Evolutionary conservation across 768 basidiomycete genomes (phyloP), one percentile per base, ranked within the genome.

Genomic region (Kwoniella shandongensis): DNA sequence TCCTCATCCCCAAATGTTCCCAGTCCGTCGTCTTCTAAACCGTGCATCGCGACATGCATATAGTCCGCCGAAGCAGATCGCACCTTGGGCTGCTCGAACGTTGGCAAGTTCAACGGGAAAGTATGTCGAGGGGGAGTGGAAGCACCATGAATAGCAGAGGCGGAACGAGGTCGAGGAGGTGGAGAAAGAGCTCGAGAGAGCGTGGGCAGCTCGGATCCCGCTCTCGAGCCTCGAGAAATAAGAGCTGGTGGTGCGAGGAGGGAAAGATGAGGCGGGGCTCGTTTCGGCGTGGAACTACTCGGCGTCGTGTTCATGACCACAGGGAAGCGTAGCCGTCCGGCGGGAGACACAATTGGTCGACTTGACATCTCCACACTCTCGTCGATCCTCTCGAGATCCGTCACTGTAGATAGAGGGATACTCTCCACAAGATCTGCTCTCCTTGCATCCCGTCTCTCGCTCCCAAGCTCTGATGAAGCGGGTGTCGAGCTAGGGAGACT

Each of bases 1-100:
- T 15, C 18, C 48, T 50, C 51, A 35, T 25, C 22, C 12, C 27
- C 27, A 26, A 11, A 17, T n/a, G 57, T 42, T 41, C 52, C 54
- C 15, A 39, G 45, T 5, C 20, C 20, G 10, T n/a, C 52, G 23
- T 47, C 36, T 15, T 39, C 29, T 25, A 67, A 23, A 4, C 66
- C 66, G 44, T 57, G 59, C 53, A 67, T 44, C 10, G 66, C 66
- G 11, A 68, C 60, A 26, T 64, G 56, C 66, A 68, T 68, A 41
- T 62, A 68, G n/a, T 68, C 60, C 22, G 54, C 50, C 12, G 56
- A 58, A 10, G 56, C 56, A 13, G 42, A 44, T 23, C 56, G 40
- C 10, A 58, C 41, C 25, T 39, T 45, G 3, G 20, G 30, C 12
- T 56, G 38, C 25, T 27, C 25, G 6, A 36, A 35, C 23, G 45